phyloP scores from a whole-genome alignment of 495 filamentous ascomycete species.

The Hyaloscypha hepaticicola region DNA sequence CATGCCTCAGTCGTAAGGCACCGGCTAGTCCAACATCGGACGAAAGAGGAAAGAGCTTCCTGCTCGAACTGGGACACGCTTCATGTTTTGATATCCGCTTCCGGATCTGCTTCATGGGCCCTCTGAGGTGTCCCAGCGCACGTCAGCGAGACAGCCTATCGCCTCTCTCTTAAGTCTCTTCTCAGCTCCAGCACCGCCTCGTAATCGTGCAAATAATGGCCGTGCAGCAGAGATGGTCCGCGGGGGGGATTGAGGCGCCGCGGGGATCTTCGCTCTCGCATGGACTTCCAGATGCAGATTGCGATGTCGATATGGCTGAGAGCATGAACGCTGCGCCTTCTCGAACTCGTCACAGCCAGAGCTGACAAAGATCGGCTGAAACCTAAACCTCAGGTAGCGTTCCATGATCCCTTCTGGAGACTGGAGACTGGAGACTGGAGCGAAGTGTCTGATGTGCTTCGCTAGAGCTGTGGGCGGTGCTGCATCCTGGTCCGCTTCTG shows the following conservation, averaged over 20 bases:
- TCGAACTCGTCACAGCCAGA: slow-evolving; percentile 26
- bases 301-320: slow-evolving; percentile 8
- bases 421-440: too few relatives aligned
- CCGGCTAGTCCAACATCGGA: not conserved
- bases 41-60: not conserved
- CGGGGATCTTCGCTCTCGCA: slow-evolving; percentile 12
- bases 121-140: slow-evolving; percentile 2
- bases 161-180: not conserved
- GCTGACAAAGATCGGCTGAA: slow-evolving; percentile 21
- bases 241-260: too few relatives aligned
- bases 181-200: slow-evolving; percentile 11
- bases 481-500: slow-evolving; percentile 7
- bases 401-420: too few relatives aligned
- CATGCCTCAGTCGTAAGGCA: not conserved
- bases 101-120: slow-evolving; percentile 23
- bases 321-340: slow-evolving; percentile 31
- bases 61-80: not conserved
- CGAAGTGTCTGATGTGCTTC: not conserved
- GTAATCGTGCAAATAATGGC: not conserved
- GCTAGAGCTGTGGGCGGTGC: slow-evolving; percentile 17
- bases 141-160: slow-evolving; percentile 13
- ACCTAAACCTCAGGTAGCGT: slow-evolving; percentile 15
- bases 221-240: not conserved
- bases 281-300: not conserved
- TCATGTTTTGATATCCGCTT: slow-evolving; percentile 19